These are phyloP conservation scores for Alternaria infectoria DNA, from an alignment of 2,329 filamentous ascomycete genomes.

Conservation along the genomic window DNA sequence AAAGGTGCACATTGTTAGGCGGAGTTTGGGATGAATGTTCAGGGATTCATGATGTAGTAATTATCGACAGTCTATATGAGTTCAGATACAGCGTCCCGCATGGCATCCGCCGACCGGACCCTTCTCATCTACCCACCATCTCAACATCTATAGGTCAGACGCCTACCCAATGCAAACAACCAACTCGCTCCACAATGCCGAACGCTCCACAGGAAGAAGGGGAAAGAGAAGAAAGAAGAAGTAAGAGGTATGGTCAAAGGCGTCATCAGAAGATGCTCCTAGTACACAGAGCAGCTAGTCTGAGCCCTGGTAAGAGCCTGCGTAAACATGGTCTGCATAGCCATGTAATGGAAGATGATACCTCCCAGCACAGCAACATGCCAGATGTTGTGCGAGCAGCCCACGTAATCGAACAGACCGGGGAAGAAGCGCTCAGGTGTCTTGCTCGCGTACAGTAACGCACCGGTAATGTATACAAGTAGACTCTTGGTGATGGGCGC, in stretches of 20 bases:
- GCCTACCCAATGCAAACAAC: constrained; percentile 4
- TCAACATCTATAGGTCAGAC: background rate
- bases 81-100: background rate
- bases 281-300: constrained; percentile 44
- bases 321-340: constrained; percentile 94
- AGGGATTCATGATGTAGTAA: background rate
- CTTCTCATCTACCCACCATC: background rate
- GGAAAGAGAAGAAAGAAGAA: background rate
- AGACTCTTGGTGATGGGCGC: constrained; percentile 84
- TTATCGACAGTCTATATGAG: background rate
- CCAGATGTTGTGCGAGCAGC: constrained; percentile 97
- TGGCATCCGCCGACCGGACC: background rate
- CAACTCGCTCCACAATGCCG: constrained; percentile 4
- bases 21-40: background rate
- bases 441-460: constrained; percentile 87
- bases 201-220: background rate
- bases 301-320: constrained; percentile 51
- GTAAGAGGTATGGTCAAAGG: background rate
- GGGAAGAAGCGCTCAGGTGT: constrained; percentile 92
- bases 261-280: background rate
- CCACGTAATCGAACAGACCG: constrained; percentile 92
- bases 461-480: constrained; percentile 83
- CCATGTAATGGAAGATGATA: constrained; percentile 95
- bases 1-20: background rate
- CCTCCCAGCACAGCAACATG: constrained; percentile 92